Evolutionary conservation across 345 rosid genomes (phyloP).

Genomic region (Populus tremula): DNA sequence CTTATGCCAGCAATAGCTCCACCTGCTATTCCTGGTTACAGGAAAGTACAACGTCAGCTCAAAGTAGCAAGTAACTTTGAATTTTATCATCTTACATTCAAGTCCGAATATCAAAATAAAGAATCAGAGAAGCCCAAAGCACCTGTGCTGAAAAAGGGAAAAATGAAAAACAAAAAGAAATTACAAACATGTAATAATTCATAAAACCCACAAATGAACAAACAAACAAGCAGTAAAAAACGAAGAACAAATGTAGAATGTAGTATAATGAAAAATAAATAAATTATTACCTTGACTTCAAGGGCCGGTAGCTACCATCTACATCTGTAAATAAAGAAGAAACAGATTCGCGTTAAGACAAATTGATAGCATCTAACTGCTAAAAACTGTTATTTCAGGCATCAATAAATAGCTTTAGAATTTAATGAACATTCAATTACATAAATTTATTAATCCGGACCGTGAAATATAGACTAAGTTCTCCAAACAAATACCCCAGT

Average conservation of each 20-base stretch:
- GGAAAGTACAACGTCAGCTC: constrained; percentile 23
- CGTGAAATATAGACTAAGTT: neutral
- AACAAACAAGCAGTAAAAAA: neutral
- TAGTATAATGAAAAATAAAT: neutral
- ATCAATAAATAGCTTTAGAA: neutral
- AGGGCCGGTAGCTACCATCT: constrained; percentile 43
- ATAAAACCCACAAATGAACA: neutral
- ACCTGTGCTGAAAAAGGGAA: constrained; percentile 49
- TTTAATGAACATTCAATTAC: neutral
- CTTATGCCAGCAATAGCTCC: constrained; percentile 70
- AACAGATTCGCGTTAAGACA: constrained; percentile 14
- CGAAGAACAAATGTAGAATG: neutral
- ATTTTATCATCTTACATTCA: constrained; percentile 18
- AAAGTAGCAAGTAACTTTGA: constrained; percentile 14
- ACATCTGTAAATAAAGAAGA: constrained; percentile 47
- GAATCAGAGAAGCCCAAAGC: constrained; percentile 40
- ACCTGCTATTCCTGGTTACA: constrained; percentile 51
- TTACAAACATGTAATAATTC: constrained; percentile 1
- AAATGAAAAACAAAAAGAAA: constrained; percentile 12
- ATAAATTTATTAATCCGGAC: no score
- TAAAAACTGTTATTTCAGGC: neutral
- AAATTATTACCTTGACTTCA: constrained; percentile 48
- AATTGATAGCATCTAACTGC: neutral
- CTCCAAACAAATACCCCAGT: neutral
- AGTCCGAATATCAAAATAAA: constrained; percentile 15